Percentiles rank a stretch among this genome's conserved stretches.
Evolutionary conservation across 371 early-diverging fungal species (phyloP).

Genomic region (Syncephalastrum monosporum): DNA sequence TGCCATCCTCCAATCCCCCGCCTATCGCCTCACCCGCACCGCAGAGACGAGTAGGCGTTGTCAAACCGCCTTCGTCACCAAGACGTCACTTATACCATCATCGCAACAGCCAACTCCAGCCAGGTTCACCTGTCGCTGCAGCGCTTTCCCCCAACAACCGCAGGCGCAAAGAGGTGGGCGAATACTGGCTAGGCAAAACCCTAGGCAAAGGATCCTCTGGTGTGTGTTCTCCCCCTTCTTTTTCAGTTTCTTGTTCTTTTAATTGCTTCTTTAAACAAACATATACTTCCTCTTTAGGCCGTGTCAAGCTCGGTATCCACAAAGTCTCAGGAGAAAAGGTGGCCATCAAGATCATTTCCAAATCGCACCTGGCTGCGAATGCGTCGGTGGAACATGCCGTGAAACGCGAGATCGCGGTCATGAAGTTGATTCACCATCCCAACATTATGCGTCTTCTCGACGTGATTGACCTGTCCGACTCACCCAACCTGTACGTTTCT

Average conservation of each 20-base stretch:
- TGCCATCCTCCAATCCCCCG: slow-evolving; percentile 21
- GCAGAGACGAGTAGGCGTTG: slow-evolving; percentile 27
- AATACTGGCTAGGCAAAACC: slow-evolving; percentile 76
- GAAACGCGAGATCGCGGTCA: slow-evolving; percentile 92
- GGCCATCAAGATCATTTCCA: slow-evolving; percentile 88
- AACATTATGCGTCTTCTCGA: slow-evolving; percentile 88
- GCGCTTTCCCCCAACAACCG: slow-evolving; percentile 38
- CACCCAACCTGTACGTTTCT: slow-evolving; percentile 67
- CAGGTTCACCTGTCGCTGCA: neutral
- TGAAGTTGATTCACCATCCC: slow-evolving; percentile 92
- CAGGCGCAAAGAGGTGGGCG: slow-evolving; percentile 66
- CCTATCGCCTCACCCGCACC: slow-evolving; percentile 43
- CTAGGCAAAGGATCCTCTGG: slow-evolving; percentile 85
- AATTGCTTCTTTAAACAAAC: slow-evolving; percentile 6
- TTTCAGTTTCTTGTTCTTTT: neutral
- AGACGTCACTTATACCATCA: slow-evolving; percentile 15
- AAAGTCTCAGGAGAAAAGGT: slow-evolving; percentile 74
- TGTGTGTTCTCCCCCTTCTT: slow-evolving; percentile 19
- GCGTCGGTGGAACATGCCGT: slow-evolving; percentile 75
- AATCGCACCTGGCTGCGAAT: slow-evolving; percentile 58
- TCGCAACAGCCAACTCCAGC: slow-evolving; percentile 17
- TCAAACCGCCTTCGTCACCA: slow-evolving; percentile 19
- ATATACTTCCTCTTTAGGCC: slow-evolving; percentile 46
- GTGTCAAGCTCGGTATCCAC: slow-evolving; percentile 79
- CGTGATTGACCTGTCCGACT: slow-evolving; percentile 73